phyloP scores from a whole-genome alignment of 345 rosid species.

The Cochlearia excelsa region DNA sequence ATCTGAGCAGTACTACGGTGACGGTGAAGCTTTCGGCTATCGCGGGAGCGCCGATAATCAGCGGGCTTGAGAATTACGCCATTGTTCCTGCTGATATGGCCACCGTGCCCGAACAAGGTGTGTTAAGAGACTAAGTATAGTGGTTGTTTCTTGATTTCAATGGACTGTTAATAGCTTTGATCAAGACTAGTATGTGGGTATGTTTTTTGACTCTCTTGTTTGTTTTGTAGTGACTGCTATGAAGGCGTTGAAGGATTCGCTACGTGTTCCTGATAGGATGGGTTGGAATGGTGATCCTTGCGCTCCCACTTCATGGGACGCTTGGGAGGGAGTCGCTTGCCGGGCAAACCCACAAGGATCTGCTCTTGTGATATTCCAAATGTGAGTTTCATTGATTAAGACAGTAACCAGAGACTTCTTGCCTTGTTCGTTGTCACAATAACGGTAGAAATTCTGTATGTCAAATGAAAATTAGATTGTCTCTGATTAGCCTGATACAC shows the following conservation, averaged over 20 bases:
- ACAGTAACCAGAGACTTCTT: neutral
- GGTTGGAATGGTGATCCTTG: conserved; percentile 99
- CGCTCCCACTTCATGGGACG: conserved; percentile 96
- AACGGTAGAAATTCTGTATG: neutral
- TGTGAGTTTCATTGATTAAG: conserved; percentile 47
- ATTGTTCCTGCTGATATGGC: conserved; percentile 76
- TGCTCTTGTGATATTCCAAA: conserved; percentile 74
- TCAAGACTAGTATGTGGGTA: neutral
- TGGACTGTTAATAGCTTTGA: neutral
- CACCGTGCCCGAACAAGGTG: conserved; percentile 84
- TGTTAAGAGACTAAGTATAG: neutral
- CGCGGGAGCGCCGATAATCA: conserved; percentile 58
- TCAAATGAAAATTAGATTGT: neutral
- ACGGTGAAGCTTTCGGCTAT: conserved; percentile 58
- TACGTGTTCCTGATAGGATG: conserved; percentile 86
- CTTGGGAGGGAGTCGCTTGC: conserved; percentile 99
- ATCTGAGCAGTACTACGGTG: conserved; percentile 57
- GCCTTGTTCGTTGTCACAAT: neutral
- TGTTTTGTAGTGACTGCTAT: conserved; percentile 65
- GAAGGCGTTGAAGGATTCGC: conserved; percentile 87
- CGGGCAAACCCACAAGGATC: conserved; percentile 55
- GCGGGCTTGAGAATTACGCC: conserved; percentile 92
- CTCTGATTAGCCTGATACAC: neutral
- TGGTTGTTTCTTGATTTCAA: neutral
- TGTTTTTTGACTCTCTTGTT: neutral